These are phyloP conservation scores for Acanthamoeba sp. DNA, from an alignment of 208 protist species.

Conservation along the genomic window DNA sequence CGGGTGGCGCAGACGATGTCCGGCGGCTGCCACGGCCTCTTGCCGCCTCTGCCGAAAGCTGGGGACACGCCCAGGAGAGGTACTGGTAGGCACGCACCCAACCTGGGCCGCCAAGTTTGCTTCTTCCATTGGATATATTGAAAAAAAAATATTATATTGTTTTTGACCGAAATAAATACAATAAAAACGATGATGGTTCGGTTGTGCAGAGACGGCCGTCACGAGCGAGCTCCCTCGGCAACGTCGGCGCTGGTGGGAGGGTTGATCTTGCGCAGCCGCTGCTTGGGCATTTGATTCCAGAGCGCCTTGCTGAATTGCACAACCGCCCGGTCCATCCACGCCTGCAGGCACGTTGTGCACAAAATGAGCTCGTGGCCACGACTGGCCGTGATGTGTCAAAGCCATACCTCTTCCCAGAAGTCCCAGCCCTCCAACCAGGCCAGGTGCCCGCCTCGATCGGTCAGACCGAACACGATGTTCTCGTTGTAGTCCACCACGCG, in stretches of 20 bases:
- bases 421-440: constrained; percentile 53
- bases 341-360: neutral
- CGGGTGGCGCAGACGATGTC: neutral
- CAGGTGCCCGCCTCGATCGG: constrained; percentile 29
- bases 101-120: too few relatives aligned
- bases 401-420: constrained; percentile 41
- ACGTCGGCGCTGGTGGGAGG: neutral
- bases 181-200: too few relatives aligned
- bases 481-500: constrained; percentile 20
- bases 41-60: neutral
- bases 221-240: too few relatives aligned
- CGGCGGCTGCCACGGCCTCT: neutral
- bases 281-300: constrained; percentile 55
- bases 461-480: constrained; percentile 19
- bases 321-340: constrained; percentile 51
- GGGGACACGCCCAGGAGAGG: neutral
- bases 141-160: too few relatives aligned
- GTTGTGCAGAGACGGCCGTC: too few relatives aligned
- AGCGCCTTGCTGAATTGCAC: constrained; percentile 48
- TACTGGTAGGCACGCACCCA: too few relatives aligned
- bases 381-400: neutral
- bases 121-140: too few relatives aligned
- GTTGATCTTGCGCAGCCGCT: neutral
- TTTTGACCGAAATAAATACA: too few relatives aligned
- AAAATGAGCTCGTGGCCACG: neutral